These are phyloP conservation scores for Corynascus novoguineensis DNA, from an alignment of 495 filamentous ascomycete species.

Conservation along the genomic window DNA sequence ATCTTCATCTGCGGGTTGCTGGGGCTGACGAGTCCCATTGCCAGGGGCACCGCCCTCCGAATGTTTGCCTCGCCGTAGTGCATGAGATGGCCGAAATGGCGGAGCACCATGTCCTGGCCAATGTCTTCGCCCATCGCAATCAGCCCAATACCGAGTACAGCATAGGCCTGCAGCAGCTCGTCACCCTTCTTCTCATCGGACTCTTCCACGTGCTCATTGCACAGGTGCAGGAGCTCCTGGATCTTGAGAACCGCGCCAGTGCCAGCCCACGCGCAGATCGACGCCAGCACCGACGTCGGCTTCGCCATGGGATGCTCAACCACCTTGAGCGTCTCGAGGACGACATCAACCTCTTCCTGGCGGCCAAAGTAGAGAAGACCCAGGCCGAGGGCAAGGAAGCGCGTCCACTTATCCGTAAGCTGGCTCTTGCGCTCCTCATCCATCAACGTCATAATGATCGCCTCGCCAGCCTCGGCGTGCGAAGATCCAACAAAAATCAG, in stretches of 20 bases:
- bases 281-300: conserved; percentile 81
- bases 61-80: conserved; percentile 98
- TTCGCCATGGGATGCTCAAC: conserved; percentile 94
- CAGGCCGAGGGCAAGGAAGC: conserved; percentile 91
- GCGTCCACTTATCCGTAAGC: conserved; percentile 94
- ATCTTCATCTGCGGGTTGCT: conserved; percentile 99
- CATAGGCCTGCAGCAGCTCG: conserved; percentile 90
- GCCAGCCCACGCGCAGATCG: conserved; percentile 95
- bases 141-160: conserved; percentile 85
- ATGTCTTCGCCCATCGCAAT: conserved; percentile 98
- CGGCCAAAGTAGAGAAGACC: conserved; percentile 92
- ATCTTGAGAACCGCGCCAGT: conserved; percentile 95
- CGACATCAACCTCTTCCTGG: conserved; percentile 95
- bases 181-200: conserved; percentile 86
- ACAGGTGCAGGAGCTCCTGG: conserved; percentile 92
- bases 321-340: conserved; percentile 89
- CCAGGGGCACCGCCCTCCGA: conserved; percentile 90
- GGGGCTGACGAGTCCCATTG: conserved; percentile 92
- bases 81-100: conserved; percentile 97
- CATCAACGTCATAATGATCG: conserved; percentile 82
- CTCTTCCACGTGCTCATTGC: conserved; percentile 95
- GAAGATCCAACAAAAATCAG: conserved; percentile 90
- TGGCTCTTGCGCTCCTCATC: conserved; percentile 83
- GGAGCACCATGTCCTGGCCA: conserved; percentile 96
- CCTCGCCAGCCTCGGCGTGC: conserved; percentile 78